Conservation (phyloP, 192 early-diverging fungal genomes). For the Podochytrium sp. region DNA sequence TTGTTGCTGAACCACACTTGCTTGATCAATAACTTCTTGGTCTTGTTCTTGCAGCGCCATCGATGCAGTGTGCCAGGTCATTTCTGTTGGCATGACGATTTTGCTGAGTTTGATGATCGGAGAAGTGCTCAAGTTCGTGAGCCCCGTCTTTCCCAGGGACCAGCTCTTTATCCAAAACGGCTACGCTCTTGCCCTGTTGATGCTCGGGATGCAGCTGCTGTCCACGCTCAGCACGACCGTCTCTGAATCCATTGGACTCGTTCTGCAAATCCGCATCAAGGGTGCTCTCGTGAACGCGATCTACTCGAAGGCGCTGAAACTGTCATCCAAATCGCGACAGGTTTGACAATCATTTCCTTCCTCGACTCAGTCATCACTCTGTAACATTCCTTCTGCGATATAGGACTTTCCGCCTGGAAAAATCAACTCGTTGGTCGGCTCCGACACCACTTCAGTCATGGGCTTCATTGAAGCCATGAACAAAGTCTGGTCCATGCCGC, state of each 20-base stretch:
- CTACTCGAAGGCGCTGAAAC: conserved; percentile 16
- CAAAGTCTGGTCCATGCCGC: conserved; percentile 23
- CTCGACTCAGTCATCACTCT: background rate
- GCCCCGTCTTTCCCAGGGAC: background rate
- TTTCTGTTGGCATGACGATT: background rate
- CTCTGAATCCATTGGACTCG: conserved; percentile 6
- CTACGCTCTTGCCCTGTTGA: conserved; percentile 11
- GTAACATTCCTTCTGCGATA: background rate
- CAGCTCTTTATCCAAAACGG: conserved; percentile 19
- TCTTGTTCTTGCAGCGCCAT: background rate
- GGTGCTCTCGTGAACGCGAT: conserved; percentile 4
- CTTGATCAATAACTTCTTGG: background rate
- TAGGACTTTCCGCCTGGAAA: conserved; percentile 21
- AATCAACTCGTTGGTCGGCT: conserved; percentile 21
- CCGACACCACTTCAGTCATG: background rate
- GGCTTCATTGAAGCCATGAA: conserved; percentile 8
- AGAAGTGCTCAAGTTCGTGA: conserved; percentile 13
- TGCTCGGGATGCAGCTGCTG: conserved; percentile 20
- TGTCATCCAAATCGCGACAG: conserved; percentile 12
- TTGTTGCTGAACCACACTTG: background rate
- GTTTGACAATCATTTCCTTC: background rate
- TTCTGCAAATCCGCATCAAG: conserved; percentile 20
- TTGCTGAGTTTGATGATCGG: conserved; percentile 10
- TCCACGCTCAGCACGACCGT: background rate
- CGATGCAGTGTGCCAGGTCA: background rate